Evolutionary conservation across 2,329 filamentous ascomycete species (phyloP).

Genomic region (Venturia pyrina): DNA sequence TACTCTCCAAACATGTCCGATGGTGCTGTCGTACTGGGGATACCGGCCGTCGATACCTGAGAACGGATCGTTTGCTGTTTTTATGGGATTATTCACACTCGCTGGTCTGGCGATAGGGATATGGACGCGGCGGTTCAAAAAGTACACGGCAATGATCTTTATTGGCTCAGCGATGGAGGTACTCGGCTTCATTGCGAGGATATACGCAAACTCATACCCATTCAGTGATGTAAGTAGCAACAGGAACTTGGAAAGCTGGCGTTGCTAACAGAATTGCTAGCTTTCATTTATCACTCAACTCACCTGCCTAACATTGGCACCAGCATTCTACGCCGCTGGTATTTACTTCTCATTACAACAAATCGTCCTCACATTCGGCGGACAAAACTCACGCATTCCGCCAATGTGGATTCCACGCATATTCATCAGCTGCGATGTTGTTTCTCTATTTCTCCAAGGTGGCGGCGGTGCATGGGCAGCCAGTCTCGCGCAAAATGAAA

Average conservation of each 20-base stretch:
- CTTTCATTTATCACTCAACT: constrained; percentile 56
- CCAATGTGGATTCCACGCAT: constrained; percentile 39
- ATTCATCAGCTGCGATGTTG: constrained; percentile 40
- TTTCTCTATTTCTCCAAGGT: constrained; percentile 37
- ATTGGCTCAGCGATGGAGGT: constrained; percentile 11
- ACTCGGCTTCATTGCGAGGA: constrained; percentile 11
- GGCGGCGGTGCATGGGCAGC: constrained; percentile 35
- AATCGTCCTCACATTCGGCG: constrained; percentile 30
- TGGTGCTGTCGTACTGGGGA: constrained; percentile 29
- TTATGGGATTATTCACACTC: constrained; percentile 23
- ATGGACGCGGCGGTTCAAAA: constrained; percentile 9
- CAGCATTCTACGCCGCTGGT: constrained; percentile 50
- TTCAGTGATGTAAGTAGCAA: constrained; percentile 18
- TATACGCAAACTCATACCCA: constrained; percentile 11
- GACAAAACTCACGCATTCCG: constrained; percentile 31
- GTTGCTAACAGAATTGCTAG: constrained; percentile 21
- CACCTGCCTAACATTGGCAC: constrained; percentile 47
- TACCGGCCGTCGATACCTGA: constrained; percentile 29
- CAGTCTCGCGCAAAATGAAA: constrained; percentile 16
- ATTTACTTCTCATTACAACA: constrained; percentile 53
- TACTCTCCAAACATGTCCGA: constrained; percentile 18
- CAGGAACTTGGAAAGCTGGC: neutral
- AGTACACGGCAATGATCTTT: constrained; percentile 12
- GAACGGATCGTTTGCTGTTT: constrained; percentile 29
- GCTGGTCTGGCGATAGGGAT: constrained; percentile 4